phyloP scores from a whole-genome alignment of 2,329 filamentous ascomycete species.

The Elsinoe arachidis region DNA sequence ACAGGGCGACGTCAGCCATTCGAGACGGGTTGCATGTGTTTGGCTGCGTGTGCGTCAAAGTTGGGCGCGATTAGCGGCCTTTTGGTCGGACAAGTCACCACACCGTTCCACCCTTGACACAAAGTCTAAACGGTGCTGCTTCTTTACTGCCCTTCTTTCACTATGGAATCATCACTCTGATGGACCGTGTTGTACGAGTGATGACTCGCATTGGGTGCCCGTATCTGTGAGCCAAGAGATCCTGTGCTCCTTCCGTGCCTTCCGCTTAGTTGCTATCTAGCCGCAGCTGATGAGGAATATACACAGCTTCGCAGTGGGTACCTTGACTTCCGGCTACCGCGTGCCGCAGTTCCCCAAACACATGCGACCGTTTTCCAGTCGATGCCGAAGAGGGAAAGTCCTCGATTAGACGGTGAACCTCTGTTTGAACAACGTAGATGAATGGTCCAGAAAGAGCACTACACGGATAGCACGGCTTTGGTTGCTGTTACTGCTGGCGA shows the following conservation, averaged over 20 bases:
- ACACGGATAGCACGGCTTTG: conserved; percentile 2
- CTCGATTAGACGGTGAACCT: neutral
- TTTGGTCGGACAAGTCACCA: neutral
- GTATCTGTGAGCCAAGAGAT: conserved; percentile 6
- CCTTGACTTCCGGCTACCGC: neutral
- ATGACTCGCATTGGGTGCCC: neutral
- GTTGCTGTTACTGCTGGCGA: neutral
- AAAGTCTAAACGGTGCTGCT: neutral
- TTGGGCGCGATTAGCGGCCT: neutral
- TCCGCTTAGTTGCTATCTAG: neutral
- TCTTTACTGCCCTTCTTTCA: too few species aligned
- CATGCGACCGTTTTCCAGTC: neutral
- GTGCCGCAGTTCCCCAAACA: neutral
- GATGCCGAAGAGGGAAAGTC: neutral
- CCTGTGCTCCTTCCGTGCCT: conserved; percentile 2
- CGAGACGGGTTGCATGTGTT: neutral
- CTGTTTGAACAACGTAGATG: neutral
- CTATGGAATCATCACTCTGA: neutral
- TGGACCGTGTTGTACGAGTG: neutral
- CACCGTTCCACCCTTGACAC: neutral
- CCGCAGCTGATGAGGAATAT: neutral
- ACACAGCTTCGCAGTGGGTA: neutral
- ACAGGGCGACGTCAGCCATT: neutral
- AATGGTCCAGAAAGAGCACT: neutral
- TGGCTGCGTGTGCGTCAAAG: neutral